Base-by-base conservation (phyloP, 257 asterid species). In the Forsythia suspensa region DNA sequence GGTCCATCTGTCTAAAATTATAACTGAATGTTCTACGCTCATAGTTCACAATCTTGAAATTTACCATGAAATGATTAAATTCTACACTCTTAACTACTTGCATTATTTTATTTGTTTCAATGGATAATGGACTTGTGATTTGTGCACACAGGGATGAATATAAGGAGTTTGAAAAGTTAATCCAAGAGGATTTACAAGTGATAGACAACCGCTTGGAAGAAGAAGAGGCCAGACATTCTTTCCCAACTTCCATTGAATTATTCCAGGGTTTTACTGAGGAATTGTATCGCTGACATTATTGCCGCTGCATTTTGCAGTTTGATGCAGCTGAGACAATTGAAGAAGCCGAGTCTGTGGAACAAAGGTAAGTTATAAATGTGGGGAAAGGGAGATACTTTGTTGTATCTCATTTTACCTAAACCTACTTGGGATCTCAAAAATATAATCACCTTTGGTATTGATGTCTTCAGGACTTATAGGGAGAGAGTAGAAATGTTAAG, bases 261-360 rank as follows among this genome's bases (percentile, higher is more conserved):
- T 63, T 15, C 2, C 40, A 34, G 72, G 70, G 52, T 20, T 51
- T 80, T 43, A 40, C 42, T 37, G n/a, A 70, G 71, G 59, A 78
- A 68, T 36, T 71, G 70, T 61, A n/a, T 78, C 29, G 69, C 79
- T 72, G 70, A 83, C 80, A 66, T 41, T 39, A 16, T 70, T 85
- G 81, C 57, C 76, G 36, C 39, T 76, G 8, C 36, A 48, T 24
- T 29, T 74, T 84, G 74, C 91, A 95, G 99, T 82, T 82, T 85
- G 99, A 91, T 88, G 98, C 99, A 66, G 97, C 98, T 73, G 97
- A 93, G 76, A 87, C 74, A 85, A 95, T 93, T 69, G 97, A 95
- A 90, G 99, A 90, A 86, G 96, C 85, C 70, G 97, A 89, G 84
- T 79, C 95, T 20, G 92, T 88, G 75, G 98, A 93, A 78, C 99